Evolutionary conservation across 164 flowering plant species (phyloP).

Genomic region (Litsea cubeba): DNA sequence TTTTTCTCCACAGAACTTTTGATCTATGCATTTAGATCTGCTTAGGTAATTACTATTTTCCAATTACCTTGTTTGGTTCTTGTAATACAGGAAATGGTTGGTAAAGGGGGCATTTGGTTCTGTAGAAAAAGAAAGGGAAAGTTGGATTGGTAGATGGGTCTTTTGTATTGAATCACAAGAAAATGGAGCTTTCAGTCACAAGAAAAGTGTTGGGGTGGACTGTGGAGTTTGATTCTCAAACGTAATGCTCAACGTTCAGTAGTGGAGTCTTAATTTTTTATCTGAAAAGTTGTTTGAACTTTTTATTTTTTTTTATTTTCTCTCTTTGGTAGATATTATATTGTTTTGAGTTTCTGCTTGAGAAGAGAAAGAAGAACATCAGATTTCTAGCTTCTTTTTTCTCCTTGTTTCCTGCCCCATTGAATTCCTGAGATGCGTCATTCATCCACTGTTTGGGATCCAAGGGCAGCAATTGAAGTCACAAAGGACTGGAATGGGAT

Average conservation of each 20-base stretch:
- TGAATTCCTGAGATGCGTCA: conserved; percentile 57
- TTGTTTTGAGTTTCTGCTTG: not conserved
- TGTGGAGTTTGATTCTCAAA: conserved; percentile 16
- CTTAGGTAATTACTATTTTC: not conserved
- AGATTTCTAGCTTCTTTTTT: not conserved
- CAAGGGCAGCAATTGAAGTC: conserved; percentile 49
- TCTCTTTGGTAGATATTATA: not conserved
- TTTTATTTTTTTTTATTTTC: too few relatives aligned
- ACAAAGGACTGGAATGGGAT: conserved; percentile 87
- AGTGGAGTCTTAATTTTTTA: not conserved
- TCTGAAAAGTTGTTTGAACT: not conserved
- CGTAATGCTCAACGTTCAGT: conserved; percentile 5
- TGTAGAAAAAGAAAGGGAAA: conserved; percentile 2
- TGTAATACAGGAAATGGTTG: not conserved
- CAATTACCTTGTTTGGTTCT: not conserved
- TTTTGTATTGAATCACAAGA: conserved; percentile 17
- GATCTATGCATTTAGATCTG: too few relatives aligned
- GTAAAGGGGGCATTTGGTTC: not conserved
- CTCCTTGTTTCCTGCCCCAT: too few relatives aligned
- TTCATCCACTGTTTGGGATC: conserved; percentile 68
- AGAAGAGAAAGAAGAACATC: conserved; percentile 4
- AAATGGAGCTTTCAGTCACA: conserved; percentile 20
- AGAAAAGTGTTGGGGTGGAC: conserved; percentile 8
- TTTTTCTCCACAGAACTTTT: too few relatives aligned
- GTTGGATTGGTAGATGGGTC: conserved; percentile 15